These are phyloP conservation scores for Penicillium palitans DNA, from an alignment of 2,329 filamentous ascomycete species.

Conservation along the genomic window DNA sequence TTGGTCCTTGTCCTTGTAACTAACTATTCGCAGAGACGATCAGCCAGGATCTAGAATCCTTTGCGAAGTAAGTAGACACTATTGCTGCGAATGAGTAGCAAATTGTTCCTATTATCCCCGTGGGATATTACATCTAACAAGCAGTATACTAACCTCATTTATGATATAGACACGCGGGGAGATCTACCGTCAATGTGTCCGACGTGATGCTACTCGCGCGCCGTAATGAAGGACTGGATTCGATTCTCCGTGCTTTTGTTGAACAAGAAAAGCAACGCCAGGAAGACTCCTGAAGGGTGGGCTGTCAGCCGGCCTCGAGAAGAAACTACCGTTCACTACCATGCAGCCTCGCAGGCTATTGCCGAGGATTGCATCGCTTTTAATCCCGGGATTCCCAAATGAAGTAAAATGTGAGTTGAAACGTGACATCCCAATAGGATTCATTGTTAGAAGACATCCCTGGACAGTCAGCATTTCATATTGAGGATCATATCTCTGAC, in stretches of 20 bases:
- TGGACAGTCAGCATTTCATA: no score
- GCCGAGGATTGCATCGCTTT: not conserved
- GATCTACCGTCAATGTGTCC: conserved; percentile 75
- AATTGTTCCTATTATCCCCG: not conserved
- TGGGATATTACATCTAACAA: not conserved
- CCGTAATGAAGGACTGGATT: conserved; percentile 80
- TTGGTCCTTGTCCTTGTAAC: not conserved
- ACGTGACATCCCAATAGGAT: not conserved
- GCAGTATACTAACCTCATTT: conserved; percentile 17
- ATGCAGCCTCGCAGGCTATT: not conserved
- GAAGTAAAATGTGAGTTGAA: not conserved
- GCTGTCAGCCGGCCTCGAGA: not conserved
- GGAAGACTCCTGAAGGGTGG: conserved; percentile 24
- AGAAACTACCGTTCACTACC: not conserved
- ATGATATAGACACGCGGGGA: conserved; percentile 71
- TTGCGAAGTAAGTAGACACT: conserved; percentile 52
- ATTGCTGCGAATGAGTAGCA: not conserved
- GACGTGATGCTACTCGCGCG: conserved; percentile 86
- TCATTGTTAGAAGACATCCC: not conserved
- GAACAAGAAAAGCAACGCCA: conserved; percentile 31
- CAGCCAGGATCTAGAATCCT: conserved; percentile 63
- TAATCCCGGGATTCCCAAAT: not conserved
- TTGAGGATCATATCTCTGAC: not conserved
- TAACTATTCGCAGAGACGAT: conserved; percentile 48
- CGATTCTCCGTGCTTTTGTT: conserved; percentile 59